Evolutionary conservation across 257 asterid genomes (phyloP), one percentile per base, ranked within the genome.

Genomic region (Lycium barbarum): DNA sequence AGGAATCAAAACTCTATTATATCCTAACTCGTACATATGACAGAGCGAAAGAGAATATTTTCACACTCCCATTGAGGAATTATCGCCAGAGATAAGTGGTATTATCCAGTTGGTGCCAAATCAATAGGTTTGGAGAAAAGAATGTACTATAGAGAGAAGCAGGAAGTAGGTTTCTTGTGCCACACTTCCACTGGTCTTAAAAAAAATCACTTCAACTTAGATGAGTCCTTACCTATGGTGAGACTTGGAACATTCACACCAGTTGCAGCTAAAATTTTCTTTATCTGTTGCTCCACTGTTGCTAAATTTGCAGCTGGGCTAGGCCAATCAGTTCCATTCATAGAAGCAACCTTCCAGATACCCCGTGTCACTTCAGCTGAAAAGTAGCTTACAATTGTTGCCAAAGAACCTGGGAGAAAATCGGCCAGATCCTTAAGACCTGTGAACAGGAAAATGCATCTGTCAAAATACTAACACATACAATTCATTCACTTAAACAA

Each of bases 251-350:
- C 94, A 88, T 92, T 89, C 88, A 97, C 98, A 84, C 98, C 98
- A 67, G 98, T 97, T 84, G 92, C 96, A 76, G 97, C 98, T 89
- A 97, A 85, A 66, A 95, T 92, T 86, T 95, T 93, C 87, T 92
- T 92, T 67, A 95, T 95, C 90, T 94, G 98, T 89, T 94, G 92
- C 89, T 93, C 99, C 45, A 97, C 95, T 87, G 85, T 84, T 79
- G 97, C 88, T 78, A 97, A 84, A 92, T 94, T 95, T 82, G 94
- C 95, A 78, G 96, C 98, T 73, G 99, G 98, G 90, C 97, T 95
- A 5, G 99, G 99, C 99, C 99, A 97, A 91, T 97, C 99, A 80
- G 98, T 92, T 85, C 99, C 99, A 76, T 97, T 97, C 99, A 95
- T 97, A 85, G 82, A 92, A 86, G 97, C 99, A 83, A 95, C 98